Base-by-base conservation (phyloP, 139 green algal species). In the Chlorella vulgaris region DNA sequence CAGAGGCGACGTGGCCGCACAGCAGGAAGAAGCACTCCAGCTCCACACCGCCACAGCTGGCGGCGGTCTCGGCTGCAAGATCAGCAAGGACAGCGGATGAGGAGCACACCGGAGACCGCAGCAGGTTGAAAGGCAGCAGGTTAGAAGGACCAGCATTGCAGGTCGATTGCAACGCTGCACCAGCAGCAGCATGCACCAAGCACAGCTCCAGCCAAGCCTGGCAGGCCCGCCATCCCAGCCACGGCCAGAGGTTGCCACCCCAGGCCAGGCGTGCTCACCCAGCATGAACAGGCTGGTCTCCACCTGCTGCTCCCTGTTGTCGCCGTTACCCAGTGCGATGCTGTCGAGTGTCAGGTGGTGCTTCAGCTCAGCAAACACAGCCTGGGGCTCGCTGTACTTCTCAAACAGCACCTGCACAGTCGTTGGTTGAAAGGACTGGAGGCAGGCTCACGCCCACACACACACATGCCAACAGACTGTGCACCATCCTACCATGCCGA, bases 201-300 rank as follows among this genome's bases (percentile, higher is more conserved):
- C 69, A 39, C 39, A 61, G 40, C 40, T 3, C 43, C 29, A 39
- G 7, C 68, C 38, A 21, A 7, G 22, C 39, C 67, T 31, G 18
- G 1, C 24, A 31, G 21, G 1, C 10, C 66, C 35, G 7, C 4
- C 66, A 74, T 4, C 66, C 35, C 66, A 22, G 42, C 40, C 40
- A 40, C 24, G 71, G 7, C 10, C 0, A 58, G 47, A 24, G 47
- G 13, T 24, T 10, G 10, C 13, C 47, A 58, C 13, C 15, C 13
- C 47, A 58, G 47, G 13, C 10, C 47, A 58, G 47, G 13, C 36
- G 4, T 4, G 39, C 76, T 19, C 67, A 88, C 81, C 87, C 60
- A 91, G 78, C 51, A 82, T 82, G 2, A 91, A 50, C 29, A 90
- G 31, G 22, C 53, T 66, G 18, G 81, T 89, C 73, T 91, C 87